Conservation (phyloP, 2,329 filamentous ascomycete species). For the Cercospora sojina region DNA sequence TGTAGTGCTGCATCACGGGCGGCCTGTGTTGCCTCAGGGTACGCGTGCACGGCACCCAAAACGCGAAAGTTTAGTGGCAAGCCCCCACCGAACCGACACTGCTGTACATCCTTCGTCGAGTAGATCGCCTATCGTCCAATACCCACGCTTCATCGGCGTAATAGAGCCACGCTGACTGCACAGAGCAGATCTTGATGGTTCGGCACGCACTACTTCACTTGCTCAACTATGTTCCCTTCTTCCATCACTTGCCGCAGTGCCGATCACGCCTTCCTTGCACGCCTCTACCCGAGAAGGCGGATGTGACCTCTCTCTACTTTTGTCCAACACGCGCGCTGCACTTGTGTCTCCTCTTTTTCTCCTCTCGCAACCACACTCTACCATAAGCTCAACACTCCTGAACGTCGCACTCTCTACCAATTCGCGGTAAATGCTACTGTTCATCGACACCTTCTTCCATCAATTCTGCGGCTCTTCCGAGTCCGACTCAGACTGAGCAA, state of each 20-base stretch:
- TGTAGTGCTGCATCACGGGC: not conserved
- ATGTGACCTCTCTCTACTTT: not conserved
- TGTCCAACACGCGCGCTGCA: not conserved
- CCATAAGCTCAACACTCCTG: not conserved
- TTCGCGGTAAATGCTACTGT: conserved; percentile 20
- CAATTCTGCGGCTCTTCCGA: conserved; percentile 19
- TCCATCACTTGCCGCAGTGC: not conserved
- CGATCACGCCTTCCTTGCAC: conserved; percentile 2
- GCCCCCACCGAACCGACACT: not conserved
- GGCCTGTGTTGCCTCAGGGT: not conserved
- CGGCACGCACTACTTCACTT: not conserved
- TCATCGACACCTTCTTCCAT: conserved; percentile 17
- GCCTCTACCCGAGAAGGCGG: not conserved
- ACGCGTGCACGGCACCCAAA: not conserved
- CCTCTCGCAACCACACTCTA: not conserved
- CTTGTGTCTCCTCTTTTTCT: not conserved
- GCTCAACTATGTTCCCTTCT: not conserved
- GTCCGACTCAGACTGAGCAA: conserved; percentile 13
- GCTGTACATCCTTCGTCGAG: not conserved
- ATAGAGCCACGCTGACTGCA: not conserved
- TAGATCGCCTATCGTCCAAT: not conserved
- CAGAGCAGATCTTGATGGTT: conserved; percentile 2
- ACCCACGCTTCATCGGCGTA: not conserved
- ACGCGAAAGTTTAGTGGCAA: not conserved
- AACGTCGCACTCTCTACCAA: not conserved